Evolutionary conservation across 208 protist genomes (phyloP).

Genomic region (Acanthamoeba sp.): DNA sequence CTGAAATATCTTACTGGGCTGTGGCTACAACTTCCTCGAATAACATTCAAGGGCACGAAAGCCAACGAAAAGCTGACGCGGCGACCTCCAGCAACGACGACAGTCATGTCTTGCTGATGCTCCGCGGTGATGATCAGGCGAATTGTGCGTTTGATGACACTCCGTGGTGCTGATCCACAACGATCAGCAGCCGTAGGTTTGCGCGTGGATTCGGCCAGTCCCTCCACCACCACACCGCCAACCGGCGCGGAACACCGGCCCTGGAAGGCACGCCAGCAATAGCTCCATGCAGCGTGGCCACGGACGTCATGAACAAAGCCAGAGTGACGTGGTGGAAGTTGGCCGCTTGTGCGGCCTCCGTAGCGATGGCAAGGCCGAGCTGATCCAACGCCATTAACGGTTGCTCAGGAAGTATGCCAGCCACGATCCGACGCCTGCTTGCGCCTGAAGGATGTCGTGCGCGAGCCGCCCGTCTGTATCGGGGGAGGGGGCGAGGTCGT

Average conservation of each 20-base stretch:
- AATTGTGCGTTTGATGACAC: not conserved
- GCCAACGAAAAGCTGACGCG: no score
- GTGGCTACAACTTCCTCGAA: no score
- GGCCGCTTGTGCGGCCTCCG: no score
- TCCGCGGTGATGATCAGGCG: not conserved
- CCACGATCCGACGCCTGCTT: no score
- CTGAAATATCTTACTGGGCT: not conserved
- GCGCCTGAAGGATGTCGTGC: constrained; percentile 20
- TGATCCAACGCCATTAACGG: no score
- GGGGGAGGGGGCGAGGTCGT: not conserved
- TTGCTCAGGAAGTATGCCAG: no score
- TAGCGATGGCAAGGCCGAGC: no score
- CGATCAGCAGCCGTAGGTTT: not conserved
- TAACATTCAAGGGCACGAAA: no score
- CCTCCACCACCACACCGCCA: not conserved
- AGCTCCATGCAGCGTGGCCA: not conserved
- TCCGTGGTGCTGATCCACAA: not conserved
- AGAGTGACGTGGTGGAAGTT: no score
- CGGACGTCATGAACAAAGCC: no score
- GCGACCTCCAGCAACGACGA: no score
- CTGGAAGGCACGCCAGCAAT: not conserved
- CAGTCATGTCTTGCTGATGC: no score
- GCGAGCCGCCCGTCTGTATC: not conserved
- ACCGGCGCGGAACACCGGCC: not conserved
- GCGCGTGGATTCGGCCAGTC: not conserved